phyloP scores from a whole-genome alignment of 768 basidiomycete genomes.

The Termitomyces sp. region DNA sequence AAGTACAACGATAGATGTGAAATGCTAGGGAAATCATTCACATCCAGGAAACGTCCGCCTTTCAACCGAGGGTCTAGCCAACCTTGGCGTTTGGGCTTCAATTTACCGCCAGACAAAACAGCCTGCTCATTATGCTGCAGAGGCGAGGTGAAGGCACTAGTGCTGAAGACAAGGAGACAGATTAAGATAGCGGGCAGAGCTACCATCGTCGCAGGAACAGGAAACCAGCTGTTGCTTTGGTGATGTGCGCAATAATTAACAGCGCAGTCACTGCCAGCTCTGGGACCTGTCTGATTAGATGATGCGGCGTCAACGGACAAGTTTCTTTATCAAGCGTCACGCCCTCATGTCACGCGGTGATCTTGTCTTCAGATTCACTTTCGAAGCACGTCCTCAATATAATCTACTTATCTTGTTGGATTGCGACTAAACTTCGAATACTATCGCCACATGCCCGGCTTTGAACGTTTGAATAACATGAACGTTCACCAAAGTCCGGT shows the following conservation, averaged over 20 bases:
- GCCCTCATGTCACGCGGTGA: neutral
- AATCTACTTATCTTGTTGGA: neutral
- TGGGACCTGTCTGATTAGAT: slow-evolving; percentile 5
- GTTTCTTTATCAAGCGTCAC: neutral
- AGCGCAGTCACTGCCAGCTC: slow-evolving; percentile 3
- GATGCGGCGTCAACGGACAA: neutral
- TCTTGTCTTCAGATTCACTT: too few species aligned
- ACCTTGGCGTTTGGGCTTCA: slow-evolving; percentile 17
- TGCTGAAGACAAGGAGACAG: neutral
- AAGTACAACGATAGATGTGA: neutral
- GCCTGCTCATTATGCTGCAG: slow-evolving; percentile 10
- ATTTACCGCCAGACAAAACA: neutral
- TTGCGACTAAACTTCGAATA: too few species aligned
- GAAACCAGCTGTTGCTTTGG: neutral
- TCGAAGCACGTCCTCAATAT: neutral
- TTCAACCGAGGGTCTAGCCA: slow-evolving; percentile 67
- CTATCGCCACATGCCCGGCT: too few species aligned
- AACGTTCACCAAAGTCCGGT: neutral
- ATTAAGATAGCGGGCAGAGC: neutral
- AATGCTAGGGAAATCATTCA: slow-evolving; percentile 27
- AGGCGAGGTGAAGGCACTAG: slow-evolving; percentile 3
- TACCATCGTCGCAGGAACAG: neutral
- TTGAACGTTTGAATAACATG: too few species aligned
- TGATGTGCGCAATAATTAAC: neutral
- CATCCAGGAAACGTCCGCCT: slow-evolving; percentile 76